phyloP scores from a whole-genome alignment of 2,329 filamentous ascomycete species.

The Fusarium azukiicola region DNA sequence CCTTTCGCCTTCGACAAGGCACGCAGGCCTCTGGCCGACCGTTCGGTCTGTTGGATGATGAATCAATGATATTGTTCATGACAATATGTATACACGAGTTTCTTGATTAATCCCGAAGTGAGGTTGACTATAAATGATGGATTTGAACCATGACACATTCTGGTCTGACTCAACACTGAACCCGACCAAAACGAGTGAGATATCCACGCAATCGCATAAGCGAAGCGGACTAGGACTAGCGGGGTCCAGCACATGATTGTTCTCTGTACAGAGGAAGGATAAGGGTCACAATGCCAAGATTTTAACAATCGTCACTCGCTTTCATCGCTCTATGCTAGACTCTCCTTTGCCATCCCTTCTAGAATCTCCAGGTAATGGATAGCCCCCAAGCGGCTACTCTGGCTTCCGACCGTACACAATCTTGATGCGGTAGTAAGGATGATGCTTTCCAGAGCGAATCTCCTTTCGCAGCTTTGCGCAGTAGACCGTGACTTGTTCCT shows the following conservation, averaged over 20 bases:
- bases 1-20: constrained; percentile 39
- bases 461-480: constrained; percentile 19
- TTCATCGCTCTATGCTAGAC: too few species aligned
- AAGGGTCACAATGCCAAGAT: too few species aligned
- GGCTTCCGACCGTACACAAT: constrained; percentile 18
- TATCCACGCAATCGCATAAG: constrained; percentile 18
- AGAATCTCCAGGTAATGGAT: too few species aligned
- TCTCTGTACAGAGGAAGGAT: too few species aligned
- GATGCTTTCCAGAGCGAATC: constrained; percentile 8
- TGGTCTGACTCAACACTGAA: constrained; percentile 16
- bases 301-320: too few species aligned
- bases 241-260: not conserved
- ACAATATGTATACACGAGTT: too few species aligned
- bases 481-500: constrained; percentile 4
- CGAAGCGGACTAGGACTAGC: not conserved
- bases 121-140: not conserved
- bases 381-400: not conserved
- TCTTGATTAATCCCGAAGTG: not conserved
- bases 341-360: too few species aligned
- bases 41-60: not conserved
- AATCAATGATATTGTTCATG: not conserved
- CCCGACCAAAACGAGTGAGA: not conserved
- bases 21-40: not conserved
- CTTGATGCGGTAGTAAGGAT: constrained; percentile 7
- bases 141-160: constrained; percentile 6